phyloP scores from a whole-genome alignment of 2,329 filamentous ascomycete species.

The Tolypocladium ophioglossoides region DNA sequence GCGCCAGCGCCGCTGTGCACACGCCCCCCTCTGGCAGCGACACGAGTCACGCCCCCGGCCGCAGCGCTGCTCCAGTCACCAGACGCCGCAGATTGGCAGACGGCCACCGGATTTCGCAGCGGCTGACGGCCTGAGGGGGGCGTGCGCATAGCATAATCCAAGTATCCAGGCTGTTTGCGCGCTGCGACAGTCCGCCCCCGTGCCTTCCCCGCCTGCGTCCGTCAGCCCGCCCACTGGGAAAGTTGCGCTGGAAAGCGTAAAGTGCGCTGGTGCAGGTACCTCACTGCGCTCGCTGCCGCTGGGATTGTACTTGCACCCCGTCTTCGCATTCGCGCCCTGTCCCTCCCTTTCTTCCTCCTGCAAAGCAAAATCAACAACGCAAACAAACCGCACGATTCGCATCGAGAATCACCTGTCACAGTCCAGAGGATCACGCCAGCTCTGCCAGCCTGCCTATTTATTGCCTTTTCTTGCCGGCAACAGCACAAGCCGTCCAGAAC shows the following conservation, averaged over 20 bases:
- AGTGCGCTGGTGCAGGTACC: neutral
- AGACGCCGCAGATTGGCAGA: neutral
- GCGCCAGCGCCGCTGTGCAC: neutral
- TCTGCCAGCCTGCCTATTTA: conserved; percentile 19
- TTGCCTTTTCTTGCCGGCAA: conserved; percentile 11
- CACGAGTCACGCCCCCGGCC: neutral
- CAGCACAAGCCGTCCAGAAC: conserved; percentile 10
- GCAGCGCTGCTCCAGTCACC: conserved; percentile 3
- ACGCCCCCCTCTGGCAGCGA: neutral
- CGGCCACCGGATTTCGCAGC: neutral
- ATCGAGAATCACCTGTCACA: conserved; percentile 50
- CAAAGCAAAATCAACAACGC: conserved; percentile 39
- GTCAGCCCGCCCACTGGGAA: neutral
- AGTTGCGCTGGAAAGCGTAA: neutral
- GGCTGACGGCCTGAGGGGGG: neutral
- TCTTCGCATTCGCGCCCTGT: conserved; percentile 11
- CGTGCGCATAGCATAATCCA: neutral
- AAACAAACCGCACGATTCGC: conserved; percentile 38
- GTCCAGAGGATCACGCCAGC: conserved; percentile 48
- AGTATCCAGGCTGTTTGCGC: neutral
- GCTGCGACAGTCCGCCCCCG: neutral
- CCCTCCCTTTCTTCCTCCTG: conserved; percentile 23
- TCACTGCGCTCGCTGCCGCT: neutral
- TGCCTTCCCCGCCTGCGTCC: neutral
- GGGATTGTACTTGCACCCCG: neutral